Base-by-base conservation (phyloP, 352 stramenopile genomes). In the Globisporangium viniferum region DNA sequence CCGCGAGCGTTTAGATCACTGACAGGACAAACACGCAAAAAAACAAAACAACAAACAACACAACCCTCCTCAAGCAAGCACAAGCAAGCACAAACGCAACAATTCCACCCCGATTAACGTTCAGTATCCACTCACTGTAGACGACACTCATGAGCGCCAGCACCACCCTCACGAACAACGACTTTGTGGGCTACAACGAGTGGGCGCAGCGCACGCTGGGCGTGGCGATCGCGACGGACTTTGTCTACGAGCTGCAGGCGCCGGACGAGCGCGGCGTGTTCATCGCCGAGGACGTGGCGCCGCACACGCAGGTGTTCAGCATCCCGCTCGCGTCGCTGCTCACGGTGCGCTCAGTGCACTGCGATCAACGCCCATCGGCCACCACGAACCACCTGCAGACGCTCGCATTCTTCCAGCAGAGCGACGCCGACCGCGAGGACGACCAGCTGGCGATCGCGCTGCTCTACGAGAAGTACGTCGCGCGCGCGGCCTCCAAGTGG, bases 151-250 rank as follows among this genome's bases (percentile, higher is more conserved):
- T 62, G 56, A 22, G 33, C 53, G 24, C 49, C n/a, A 56, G 39
- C 46, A 27, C 20, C 18, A 59, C 54, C 41, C 31, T 33, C 31
- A 33, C 31, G 31, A 12, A 6, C 48, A 59, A 79, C 60, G 74
- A 64, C 22, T 86, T 88, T 53, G 71, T 93, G n/a, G 84, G 86
- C 46, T 94, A 90, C 70, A 89, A 94, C 63, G 84, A 91, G 73
- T 94, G 86, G 86, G 86, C 86, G 2, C 57, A 66, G 14, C 66
- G 75, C 54, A 46, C 64, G 56, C 80, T 94, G 36, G 72, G 81
- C 51, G 84, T 93, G 64, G 65, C 71, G 49, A 74, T 93, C 33
- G 78, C 73, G 46, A 92, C 83, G 8, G 87, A 93, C 76, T 94
- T 94, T 69, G 87, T 94, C 56, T 94, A 94, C 75, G 87, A 94